phyloP scores from a whole-genome alignment of 2,329 filamentous ascomycete species.

The Pleoardoris graminearum region DNA sequence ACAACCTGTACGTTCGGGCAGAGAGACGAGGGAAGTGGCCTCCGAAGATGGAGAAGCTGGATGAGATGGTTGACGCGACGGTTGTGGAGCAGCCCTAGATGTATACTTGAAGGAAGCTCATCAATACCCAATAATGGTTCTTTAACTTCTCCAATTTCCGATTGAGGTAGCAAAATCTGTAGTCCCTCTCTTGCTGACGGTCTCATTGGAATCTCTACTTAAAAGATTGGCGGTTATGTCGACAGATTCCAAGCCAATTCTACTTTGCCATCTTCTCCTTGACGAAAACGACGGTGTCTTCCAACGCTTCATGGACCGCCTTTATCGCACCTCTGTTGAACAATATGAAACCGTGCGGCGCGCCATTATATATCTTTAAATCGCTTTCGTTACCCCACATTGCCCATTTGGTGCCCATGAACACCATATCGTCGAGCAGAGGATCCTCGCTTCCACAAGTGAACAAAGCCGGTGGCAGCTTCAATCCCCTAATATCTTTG shows the following conservation, averaged over 20 bases:
- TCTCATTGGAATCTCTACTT: too few species aligned
- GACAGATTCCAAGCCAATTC: background rate
- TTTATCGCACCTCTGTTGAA: slow-evolving; percentile 44
- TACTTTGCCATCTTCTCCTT: slow-evolving; percentile 28
- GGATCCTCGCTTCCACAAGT: slow-evolving; percentile 59
- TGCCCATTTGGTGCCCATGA: slow-evolving; percentile 60
- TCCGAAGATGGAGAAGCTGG: slow-evolving; percentile 18
- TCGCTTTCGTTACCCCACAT: slow-evolving; percentile 56
- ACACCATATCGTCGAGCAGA: slow-evolving; percentile 56
- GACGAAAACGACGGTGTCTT: slow-evolving; percentile 48
- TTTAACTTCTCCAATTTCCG: too few species aligned
- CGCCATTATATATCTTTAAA: slow-evolving; percentile 59
- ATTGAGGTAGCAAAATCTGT: too few species aligned
- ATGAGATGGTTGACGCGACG: background rate
- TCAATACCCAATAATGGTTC: background rate
- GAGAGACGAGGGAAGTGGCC: slow-evolving; percentile 57
- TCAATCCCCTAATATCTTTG: slow-evolving; percentile 45
- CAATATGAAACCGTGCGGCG: slow-evolving; percentile 57
- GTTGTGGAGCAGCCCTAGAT: background rate
- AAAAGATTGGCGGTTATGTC: background rate
- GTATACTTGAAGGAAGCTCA: background rate
- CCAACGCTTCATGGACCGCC: slow-evolving; percentile 44
- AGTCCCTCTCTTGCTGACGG: too few species aligned
- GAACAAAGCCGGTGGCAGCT: slow-evolving; percentile 59
- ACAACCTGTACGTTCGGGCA: slow-evolving; percentile 58